Evolutionary conservation across 345 rosid genomes (phyloP).

Genomic region (Eucalyptus regnans): DNA sequence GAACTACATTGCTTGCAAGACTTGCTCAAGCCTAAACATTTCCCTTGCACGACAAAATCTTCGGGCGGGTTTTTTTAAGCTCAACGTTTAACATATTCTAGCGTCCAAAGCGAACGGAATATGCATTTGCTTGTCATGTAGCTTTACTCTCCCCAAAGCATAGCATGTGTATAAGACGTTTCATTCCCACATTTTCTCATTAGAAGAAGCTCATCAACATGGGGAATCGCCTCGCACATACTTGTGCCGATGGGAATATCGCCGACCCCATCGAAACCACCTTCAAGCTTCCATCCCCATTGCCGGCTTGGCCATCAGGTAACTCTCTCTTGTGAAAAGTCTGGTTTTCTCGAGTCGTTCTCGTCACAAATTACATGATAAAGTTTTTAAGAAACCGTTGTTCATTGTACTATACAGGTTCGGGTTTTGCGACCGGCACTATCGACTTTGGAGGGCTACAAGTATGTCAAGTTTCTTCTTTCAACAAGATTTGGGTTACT

Average conservation of each 20-base stretch:
- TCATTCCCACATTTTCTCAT: neutral
- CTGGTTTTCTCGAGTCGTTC: neutral
- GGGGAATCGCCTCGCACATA: slow-evolving; percentile 2
- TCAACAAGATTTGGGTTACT: slow-evolving; percentile 5
- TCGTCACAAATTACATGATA: neutral
- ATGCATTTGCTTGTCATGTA: neutral
- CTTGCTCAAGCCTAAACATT: neutral
- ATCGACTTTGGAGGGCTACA: slow-evolving; percentile 2
- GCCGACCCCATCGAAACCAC: slow-evolving; percentile 5
- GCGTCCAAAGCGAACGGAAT: neutral
- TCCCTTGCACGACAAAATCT: neutral
- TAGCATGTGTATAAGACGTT: neutral
- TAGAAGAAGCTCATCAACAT: neutral
- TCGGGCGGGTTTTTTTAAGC: neutral
- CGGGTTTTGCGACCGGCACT: neutral
- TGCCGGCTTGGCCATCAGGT: slow-evolving; percentile 26
- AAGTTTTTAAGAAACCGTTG: neutral
- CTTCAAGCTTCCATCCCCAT: slow-evolving; percentile 24
- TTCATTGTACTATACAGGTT: neutral
- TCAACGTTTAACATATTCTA: neutral
- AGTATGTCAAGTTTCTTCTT: slow-evolving; percentile 1
- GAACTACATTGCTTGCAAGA: neutral
- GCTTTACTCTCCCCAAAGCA: neutral
- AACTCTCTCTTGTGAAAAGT: neutral
- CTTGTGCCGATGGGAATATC: neutral